Base-by-base conservation (phyloP, 805 yeast species). In the Kuraishia capsulata region DNA sequence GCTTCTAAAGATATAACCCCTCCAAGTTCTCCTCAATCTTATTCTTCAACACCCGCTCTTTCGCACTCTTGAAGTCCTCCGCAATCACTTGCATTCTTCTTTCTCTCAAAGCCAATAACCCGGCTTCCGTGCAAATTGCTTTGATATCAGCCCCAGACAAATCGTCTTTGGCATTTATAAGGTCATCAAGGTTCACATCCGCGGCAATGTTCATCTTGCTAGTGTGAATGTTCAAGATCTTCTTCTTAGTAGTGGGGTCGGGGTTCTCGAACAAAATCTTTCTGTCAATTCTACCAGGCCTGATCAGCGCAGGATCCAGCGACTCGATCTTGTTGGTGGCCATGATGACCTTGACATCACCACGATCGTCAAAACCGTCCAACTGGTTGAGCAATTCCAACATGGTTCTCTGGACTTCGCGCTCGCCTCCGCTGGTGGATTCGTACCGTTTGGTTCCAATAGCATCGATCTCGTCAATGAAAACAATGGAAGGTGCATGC, bases 371-470 rank as follows among this genome's bases (percentile, higher is more conserved):
- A 58, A 90, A 90, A 18, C 97, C 97, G 61, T 90, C 97, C 52
- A 90, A 73, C 63, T 90, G 97, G 61, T 90, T 90, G 54, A 90
- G 73, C 53, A 90, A 67, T 64, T 89, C 97, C 73, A 89, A 71
- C 97, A 89, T 90, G 28, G 97, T 90, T 69, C 97, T 80, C 67
- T 90, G 97, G 46, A 90, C 86, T 64, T 90, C 97, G 50, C 96
- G 76, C 64, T 90, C 97, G 56, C 97, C 97, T 33, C 97, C 97
- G 17, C 95, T 81, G 5, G 81, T 69, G 2, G 82, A 81, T 43
- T 90, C 96, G 61, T 90, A 89, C 62, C 99, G 80, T 61, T 90
- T 90, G n/a, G 95, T 84, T 62, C 98, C 99, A 57, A 92, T 92
- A 33, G 99, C 97, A 64, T 92, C 98, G 55, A 92, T 90, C 67